Evolutionary conservation across 2,329 filamentous ascomycete genomes (phyloP).

Genomic region (Tolypocladium nubicola): DNA sequence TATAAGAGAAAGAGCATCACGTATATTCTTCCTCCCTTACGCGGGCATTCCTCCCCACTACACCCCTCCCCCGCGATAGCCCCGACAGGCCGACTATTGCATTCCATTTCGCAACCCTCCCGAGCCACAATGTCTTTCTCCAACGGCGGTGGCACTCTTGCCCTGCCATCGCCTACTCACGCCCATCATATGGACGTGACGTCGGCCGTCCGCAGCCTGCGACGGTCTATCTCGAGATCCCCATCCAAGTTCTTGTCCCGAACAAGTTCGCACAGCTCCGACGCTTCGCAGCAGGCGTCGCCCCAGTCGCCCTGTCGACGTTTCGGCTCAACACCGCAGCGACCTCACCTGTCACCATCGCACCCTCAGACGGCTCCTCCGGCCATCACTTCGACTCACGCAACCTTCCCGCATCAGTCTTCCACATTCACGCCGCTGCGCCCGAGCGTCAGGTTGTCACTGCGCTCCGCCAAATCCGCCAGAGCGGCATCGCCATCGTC

Average conservation of each 20-base stretch:
- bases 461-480: slow-evolving; percentile 51
- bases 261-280: slow-evolving; percentile 34
- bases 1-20: neutral
- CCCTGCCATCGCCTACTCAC: slow-evolving; percentile 77
- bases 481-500: slow-evolving; percentile 40
- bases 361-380: slow-evolving; percentile 25
- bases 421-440: slow-evolving; percentile 55
- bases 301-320: slow-evolving; percentile 43
- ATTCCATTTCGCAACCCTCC: slow-evolving; percentile 15
- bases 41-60: slow-evolving; percentile 13
- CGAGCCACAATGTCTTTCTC: slow-evolving; percentile 44
- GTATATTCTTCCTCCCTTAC: slow-evolving; percentile 1
- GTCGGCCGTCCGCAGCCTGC: slow-evolving; percentile 69
- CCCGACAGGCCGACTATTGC: slow-evolving; percentile 5
- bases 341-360: slow-evolving; percentile 19
- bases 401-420: slow-evolving; percentile 24
- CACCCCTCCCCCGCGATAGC: slow-evolving; percentile 10
- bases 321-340: slow-evolving; percentile 25
- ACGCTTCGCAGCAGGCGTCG: slow-evolving; percentile 33
- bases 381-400: slow-evolving; percentile 16
- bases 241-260: slow-evolving; percentile 73
- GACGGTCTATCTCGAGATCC: slow-evolving; percentile 84
- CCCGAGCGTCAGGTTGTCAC: slow-evolving; percentile 55
- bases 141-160: slow-evolving; percentile 60
- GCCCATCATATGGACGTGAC: slow-evolving; percentile 74